Evolutionary conservation across 345 rosid genomes (phyloP).

Genomic region (Hibiscus trionum): DNA sequence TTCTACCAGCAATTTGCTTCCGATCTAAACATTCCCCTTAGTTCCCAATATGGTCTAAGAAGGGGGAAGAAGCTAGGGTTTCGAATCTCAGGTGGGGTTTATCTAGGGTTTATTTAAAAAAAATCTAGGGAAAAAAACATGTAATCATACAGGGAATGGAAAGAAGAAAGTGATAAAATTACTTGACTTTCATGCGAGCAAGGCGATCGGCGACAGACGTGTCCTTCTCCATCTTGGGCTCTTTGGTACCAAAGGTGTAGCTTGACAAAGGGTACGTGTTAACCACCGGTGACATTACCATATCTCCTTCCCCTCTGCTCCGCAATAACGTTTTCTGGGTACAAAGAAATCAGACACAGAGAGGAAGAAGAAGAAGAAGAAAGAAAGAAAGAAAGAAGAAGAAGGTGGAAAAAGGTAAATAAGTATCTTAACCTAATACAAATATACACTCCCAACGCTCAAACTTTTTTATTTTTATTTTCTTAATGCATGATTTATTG

Average conservation of each 20-base stretch:
- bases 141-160: neutral
- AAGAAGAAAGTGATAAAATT: slow-evolving; percentile 9
- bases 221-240: slow-evolving; percentile 93
- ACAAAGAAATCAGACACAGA: too few relatives aligned
- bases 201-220: slow-evolving; percentile 96
- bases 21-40: neutral
- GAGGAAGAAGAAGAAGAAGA: too few relatives aligned
- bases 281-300: slow-evolving; percentile 76
- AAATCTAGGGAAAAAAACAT: neutral
- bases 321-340: too few relatives aligned
- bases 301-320: slow-evolving; percentile 15
- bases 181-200: slow-evolving; percentile 99
- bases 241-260: slow-evolving; percentile 93
- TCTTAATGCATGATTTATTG: too few relatives aligned
- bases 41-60: neutral
- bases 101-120: slow-evolving; percentile 40
- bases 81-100: slow-evolving; percentile 11
- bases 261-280: slow-evolving; percentile 87
- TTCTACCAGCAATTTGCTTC: neutral
- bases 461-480: too few relatives aligned
- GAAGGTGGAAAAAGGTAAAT: too few relatives aligned
- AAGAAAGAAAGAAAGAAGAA: too few relatives aligned
- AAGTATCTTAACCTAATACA: too few relatives aligned
- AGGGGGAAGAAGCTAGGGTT: slow-evolving; percentile 15
- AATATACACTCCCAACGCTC: too few relatives aligned